Base-by-base conservation (phyloP, 768 basidiomycete species). In the Leccinum boreale region DNA sequence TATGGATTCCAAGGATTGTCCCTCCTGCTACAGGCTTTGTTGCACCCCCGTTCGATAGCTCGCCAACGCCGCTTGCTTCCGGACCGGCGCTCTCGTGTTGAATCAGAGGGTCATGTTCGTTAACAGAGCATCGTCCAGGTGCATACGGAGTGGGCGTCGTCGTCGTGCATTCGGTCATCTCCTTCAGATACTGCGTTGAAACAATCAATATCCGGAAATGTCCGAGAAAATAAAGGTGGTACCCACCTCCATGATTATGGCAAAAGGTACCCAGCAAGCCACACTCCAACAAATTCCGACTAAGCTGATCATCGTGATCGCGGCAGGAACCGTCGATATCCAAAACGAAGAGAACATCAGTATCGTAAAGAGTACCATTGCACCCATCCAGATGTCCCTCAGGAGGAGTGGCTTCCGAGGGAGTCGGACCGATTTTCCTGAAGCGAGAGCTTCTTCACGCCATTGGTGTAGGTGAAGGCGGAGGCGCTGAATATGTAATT, bases 211-310 rank as follows among this genome's bases (percentile, higher is more conserved):
- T 44, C 21, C 45, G n/a, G 17, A 23, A 29, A 56, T 15, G n/a
- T 23, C 15, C 36, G 51, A 44, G 10, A 49, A n/a, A 35, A 33
- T 3, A 8, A 60, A 33, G 85, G 86, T 80, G 90, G 26, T 4
- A 64, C 81, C 51, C 61, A 84, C 93, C 84, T 95, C 94, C 94
- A 98, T 98, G 74, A 98, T 92, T 66, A 97, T 94, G 19, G 94
- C 90, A 64, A 97, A 97, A 3, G 94, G 94, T 15, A 92, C 92
- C 95, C 95, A 97, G 75, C 91, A 92, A n/a, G 95, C 92, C 42
- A 97, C 92, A 10, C 94, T 92, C 95, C 95, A 98, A 71, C 90
- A 95, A 36, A 97, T 89, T 45, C 95, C 95, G 23, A 96, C 85
- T 52, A 95, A 69, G 52, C 86, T 85, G 56, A 97, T 90, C 66